phyloP scores from a whole-genome alignment of 2,329 filamentous ascomycete species.

The Colletotrichum tropicale region DNA sequence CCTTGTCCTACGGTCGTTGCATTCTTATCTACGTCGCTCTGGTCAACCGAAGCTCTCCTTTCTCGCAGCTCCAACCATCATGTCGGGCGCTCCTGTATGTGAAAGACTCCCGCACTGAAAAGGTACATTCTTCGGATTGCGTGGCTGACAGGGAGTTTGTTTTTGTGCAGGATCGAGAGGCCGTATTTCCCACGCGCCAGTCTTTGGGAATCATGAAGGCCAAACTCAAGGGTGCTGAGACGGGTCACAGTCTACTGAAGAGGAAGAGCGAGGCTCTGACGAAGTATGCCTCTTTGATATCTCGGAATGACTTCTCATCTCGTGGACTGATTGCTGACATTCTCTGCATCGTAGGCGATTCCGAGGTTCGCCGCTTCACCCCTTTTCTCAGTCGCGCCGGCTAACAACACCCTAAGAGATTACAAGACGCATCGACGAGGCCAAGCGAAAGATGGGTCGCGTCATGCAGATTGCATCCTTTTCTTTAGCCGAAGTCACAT shows the following conservation, averaged over 20 bases:
- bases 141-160: neutral
- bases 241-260: constrained; percentile 93
- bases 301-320: neutral
- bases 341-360: constrained; percentile 68
- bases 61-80: constrained; percentile 19
- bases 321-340: neutral
- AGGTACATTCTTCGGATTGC: neutral
- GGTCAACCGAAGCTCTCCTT: neutral
- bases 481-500: constrained; percentile 95
- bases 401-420: constrained; percentile 67
- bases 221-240: constrained; percentile 93
- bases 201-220: constrained; percentile 96
- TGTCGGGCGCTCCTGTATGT: constrained; percentile 46
- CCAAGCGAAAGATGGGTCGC: constrained; percentile 98
- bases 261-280: constrained; percentile 97
- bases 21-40: neutral
- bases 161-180: constrained; percentile 77
- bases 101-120: neutral
- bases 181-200: constrained; percentile 97
- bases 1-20: neutral
- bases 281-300: constrained; percentile 65
- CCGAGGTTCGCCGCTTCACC: constrained; percentile 65
- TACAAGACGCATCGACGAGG: constrained; percentile 95
- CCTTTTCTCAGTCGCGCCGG: neutral
- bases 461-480: constrained; percentile 99